phyloP scores from a whole-genome alignment of 192 early-diverging fungal genomes.

The Backusella liffmaniae region DNA sequence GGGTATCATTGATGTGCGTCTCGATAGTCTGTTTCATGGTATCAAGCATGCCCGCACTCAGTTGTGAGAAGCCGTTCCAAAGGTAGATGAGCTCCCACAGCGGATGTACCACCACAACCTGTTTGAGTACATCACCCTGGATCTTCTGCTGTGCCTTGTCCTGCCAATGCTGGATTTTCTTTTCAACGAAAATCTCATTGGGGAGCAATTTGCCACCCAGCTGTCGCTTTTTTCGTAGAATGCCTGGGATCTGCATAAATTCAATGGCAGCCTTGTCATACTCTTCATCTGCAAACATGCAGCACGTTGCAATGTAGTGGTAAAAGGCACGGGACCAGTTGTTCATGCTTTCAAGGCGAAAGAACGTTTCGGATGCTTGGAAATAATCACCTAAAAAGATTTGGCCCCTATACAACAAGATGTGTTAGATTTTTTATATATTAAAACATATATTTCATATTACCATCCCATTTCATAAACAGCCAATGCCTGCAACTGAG shows the following conservation, averaged over 20 bases:
- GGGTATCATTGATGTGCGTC: not conserved
- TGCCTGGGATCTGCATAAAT: slow-evolving; percentile 31
- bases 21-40: slow-evolving; percentile 20
- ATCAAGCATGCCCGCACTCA: not conserved
- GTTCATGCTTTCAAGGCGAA: slow-evolving; percentile 41
- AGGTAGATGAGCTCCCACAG: slow-evolving; percentile 41
- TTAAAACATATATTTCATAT: no score
- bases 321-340: slow-evolving; percentile 38
- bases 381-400: slow-evolving; percentile 39
- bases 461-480: slow-evolving; percentile 44
- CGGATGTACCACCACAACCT: slow-evolving; percentile 29
- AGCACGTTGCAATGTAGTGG: slow-evolving; percentile 41
- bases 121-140: slow-evolving; percentile 14
- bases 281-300: slow-evolving; percentile 36
- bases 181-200: slow-evolving; percentile 33
- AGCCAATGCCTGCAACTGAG: slow-evolving; percentile 23
- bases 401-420: slow-evolving; percentile 24
- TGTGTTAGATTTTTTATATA: no score
- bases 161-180: slow-evolving; percentile 25
- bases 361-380: slow-evolving; percentile 42
- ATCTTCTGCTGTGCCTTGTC: not conserved
- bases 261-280: slow-evolving; percentile 39
- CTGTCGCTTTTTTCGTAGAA: slow-evolving; percentile 13
- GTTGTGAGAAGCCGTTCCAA: slow-evolving; percentile 36
- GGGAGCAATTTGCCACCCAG: slow-evolving; percentile 20